Evolutionary conservation across 768 basidiomycete species (phyloP).

Genomic region (Heimioporus sp.): DNA sequence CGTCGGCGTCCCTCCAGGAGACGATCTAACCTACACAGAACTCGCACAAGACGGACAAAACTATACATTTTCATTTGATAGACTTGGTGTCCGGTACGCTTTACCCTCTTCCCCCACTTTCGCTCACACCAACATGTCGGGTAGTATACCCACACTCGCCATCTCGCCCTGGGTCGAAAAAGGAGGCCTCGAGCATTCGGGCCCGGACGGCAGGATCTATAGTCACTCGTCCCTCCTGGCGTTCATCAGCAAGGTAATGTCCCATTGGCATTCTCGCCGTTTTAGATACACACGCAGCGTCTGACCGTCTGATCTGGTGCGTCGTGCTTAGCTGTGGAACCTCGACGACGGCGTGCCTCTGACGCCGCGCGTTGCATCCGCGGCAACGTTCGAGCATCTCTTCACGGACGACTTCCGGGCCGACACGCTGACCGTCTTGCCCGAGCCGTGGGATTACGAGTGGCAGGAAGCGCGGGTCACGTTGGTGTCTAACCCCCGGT

Average conservation of each 20-base stretch:
- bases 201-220: conserved; percentile 7
- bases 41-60: conserved; percentile 12
- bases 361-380: conserved; percentile 19
- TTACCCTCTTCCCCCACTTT: not conserved
- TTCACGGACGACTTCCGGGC: conserved; percentile 19
- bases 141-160: conserved; percentile 20
- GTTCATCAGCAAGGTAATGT: conserved; percentile 19
- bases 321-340: conserved; percentile 18
- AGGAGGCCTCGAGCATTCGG: conserved; percentile 14
- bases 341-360: conserved; percentile 21
- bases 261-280: not conserved
- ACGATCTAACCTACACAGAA: conserved; percentile 24
- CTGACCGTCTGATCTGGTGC: not conserved
- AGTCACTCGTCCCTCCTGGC: conserved; percentile 23
- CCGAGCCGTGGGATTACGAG: conserved; percentile 15
- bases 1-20: conserved; percentile 20
- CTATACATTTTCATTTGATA: conserved; percentile 23
- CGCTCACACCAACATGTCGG: too few species aligned
- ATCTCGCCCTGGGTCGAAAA: conserved; percentile 26
- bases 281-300: too few species aligned
- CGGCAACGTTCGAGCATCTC: conserved; percentile 24
- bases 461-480: too few species aligned
- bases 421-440: conserved; percentile 13
- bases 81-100: conserved; percentile 24
- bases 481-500: too few species aligned